phyloP scores from a whole-genome alignment of 2,329 filamentous ascomycete genomes.

The Stachybotrys elegans region DNA sequence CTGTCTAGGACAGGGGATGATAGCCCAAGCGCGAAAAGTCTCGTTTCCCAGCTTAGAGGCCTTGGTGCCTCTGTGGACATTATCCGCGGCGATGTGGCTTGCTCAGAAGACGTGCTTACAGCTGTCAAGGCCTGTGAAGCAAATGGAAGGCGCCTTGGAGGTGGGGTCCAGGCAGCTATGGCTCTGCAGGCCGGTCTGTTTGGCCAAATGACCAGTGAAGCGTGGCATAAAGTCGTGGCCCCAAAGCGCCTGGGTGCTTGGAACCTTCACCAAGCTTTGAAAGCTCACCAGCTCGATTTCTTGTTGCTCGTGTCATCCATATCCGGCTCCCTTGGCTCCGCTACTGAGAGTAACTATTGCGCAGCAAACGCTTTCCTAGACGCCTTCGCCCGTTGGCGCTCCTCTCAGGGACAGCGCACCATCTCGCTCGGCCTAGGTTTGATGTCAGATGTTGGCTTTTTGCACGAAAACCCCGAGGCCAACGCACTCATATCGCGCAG shows the following conservation, averaged over 20 bases:
- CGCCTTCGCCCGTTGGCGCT: not conserved
- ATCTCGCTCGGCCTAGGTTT: not conserved
- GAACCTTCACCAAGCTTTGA: not conserved
- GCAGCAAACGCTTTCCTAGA: conserved; percentile 1
- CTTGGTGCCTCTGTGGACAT: not conserved
- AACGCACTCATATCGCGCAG: conserved; percentile 24
- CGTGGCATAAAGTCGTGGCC: not conserved
- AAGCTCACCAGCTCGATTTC: conserved; percentile 13
- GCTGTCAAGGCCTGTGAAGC: not conserved
- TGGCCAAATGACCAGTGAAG: not conserved
- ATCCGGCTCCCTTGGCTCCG: not conserved
- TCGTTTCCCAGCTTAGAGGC: not conserved
- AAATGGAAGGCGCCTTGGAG: not conserved
- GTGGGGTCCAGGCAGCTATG: conserved; percentile 1
- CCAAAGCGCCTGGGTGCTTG: not conserved
- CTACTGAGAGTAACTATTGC: conserved; percentile 3
- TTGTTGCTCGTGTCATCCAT: conserved; percentile 11
- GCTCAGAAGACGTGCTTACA: not conserved
- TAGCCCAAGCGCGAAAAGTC: not conserved
- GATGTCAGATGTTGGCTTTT: conserved; percentile 7
- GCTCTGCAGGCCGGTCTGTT: not conserved
- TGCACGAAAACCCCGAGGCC: conserved; percentile 26
- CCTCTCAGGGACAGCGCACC: not conserved
- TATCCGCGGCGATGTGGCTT: not conserved
- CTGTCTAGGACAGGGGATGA: not conserved